A percentile compares a stretch with the other conserved stretches of the same genome.
Conservation (phyloP, 2,329 filamentous ascomycete genomes). For the Mycosphaerella sp. region DNA sequence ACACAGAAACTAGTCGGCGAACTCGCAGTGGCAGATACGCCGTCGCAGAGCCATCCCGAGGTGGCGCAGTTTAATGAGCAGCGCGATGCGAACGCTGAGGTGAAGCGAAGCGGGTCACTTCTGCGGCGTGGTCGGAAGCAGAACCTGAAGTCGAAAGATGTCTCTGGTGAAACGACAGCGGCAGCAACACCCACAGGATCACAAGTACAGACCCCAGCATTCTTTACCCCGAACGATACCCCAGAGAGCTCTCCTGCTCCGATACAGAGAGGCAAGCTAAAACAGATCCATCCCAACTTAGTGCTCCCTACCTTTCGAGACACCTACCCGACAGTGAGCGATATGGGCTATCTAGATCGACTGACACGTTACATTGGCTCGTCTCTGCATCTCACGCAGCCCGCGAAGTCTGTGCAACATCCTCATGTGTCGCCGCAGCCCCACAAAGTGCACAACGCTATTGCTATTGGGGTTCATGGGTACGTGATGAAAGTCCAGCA, state of each 20-base stretch:
- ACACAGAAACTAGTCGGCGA: conserved; percentile 52
- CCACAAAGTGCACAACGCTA: conserved; percentile 71
- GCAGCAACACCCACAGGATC: conserved; percentile 23
- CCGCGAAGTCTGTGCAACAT: conserved; percentile 55
- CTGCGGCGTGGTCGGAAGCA: conserved; percentile 24
- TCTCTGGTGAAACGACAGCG: conserved; percentile 21
- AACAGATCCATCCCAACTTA: conserved; percentile 50
- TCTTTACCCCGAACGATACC: conserved; percentile 25
- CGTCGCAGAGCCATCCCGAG: conserved; percentile 46
- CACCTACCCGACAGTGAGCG: conserved; percentile 53
- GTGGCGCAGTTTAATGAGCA: conserved; percentile 46
- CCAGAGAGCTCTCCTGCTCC: conserved; percentile 23
- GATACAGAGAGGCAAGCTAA: conserved; percentile 25
- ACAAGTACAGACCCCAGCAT: conserved; percentile 20
- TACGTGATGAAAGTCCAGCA: too few relatives aligned
- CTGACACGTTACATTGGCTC: conserved; percentile 36
- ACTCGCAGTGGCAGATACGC: conserved; percentile 47
- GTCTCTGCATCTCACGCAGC: conserved; percentile 31
- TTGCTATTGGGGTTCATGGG: conserved; percentile 91
- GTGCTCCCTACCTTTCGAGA: conserved; percentile 63
- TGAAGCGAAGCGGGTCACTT: conserved; percentile 23
- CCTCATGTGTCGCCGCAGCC: conserved; percentile 62
- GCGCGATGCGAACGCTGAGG: conserved; percentile 15
- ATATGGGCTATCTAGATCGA: conserved; percentile 42
- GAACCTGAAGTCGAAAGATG: conserved; percentile 21